Base-by-base conservation (phyloP, 176 grass and related monocot species). In the Tillandsia leiboldiana region DNA sequence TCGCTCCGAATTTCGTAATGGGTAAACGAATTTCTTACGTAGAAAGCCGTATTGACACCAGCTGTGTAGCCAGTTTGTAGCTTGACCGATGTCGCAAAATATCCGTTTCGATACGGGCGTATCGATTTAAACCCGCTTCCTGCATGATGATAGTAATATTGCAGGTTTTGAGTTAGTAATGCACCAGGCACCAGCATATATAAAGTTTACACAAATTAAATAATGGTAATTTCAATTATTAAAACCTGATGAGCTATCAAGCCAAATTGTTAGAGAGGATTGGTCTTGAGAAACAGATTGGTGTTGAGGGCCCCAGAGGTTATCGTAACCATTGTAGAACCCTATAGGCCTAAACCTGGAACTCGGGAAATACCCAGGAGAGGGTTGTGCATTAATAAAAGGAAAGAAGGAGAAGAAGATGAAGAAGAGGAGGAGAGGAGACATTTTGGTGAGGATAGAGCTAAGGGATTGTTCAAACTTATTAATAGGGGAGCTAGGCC, bases 71-170 rank as follows among this genome's bases (percentile, higher is more conserved):
- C 92, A 0, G 85, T 62, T 78, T 88, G 92, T 18, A 91, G 72
- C 75, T 87, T 89, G 86, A 96, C 78, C 12, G 92, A 96, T 1
- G 66, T 83, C 15, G 83, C 90, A 80, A 94, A 94, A 78, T 94
- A 87, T 62, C 90, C 90, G 65, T 89, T 89, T 82, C 78, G 81
- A 64, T 89, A 94, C 12, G 90, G 57, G 0, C 80, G 75, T 70
- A 71, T 82, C 1, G 90, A 94, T 73, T 94, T 94, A 75, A 94
- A 96, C 1, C 92, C 92, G 72, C 92, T 96, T 47, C 91, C 91
- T 72, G 65, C n/a, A 51, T 13, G 6, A 57, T 24, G 24, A 24
- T 24, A 24, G 24, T 24, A 24, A 24, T 24, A 24, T 24, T 24
- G 24, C 24, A 24, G 24, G 9, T 70, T 70, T 50, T 49, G 1